These are phyloP conservation scores for California macrophylla DNA, from an alignment of 441 rosid genomes.

Conservation along the genomic window DNA sequence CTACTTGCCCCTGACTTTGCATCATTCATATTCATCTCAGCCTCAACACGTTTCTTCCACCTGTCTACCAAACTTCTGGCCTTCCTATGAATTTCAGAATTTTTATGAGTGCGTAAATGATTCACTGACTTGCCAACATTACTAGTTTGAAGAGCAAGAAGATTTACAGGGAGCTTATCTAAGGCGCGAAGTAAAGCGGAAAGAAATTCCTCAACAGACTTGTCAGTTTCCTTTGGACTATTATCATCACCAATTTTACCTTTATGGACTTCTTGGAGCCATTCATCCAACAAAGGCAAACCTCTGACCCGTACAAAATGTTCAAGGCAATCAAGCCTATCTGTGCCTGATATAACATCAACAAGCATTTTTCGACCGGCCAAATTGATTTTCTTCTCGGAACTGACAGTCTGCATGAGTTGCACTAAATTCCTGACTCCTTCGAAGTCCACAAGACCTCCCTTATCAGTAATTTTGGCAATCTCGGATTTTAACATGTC, in stretches of 20 bases:
- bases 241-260: slow-evolving; percentile 69
- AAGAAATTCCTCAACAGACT: slow-evolving; percentile 67
- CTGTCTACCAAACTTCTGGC: slow-evolving; percentile 89
- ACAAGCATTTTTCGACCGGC: slow-evolving; percentile 55
- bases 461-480: slow-evolving; percentile 64
- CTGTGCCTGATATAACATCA: slow-evolving; percentile 74
- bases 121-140: slow-evolving; percentile 92
- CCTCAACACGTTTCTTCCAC: slow-evolving; percentile 95
- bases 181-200: slow-evolving; percentile 70
- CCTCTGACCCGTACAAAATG: slow-evolving; percentile 82
- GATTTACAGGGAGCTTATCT: slow-evolving; percentile 85
- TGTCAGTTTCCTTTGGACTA: slow-evolving; percentile 58
- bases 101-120: slow-evolving; percentile 70
- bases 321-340: slow-evolving; percentile 67
- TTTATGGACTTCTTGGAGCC: slow-evolving; percentile 92
- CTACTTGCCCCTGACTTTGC: slow-evolving; percentile 57
- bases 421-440: slow-evolving; percentile 78
- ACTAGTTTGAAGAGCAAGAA: slow-evolving; percentile 79
- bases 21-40: slow-evolving; percentile 62
- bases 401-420: slow-evolving; percentile 55
- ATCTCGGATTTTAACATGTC: slow-evolving; percentile 55
- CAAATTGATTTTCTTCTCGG: slow-evolving; percentile 68
- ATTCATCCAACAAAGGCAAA: slow-evolving; percentile 76
- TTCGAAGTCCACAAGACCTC: slow-evolving; percentile 61
- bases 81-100: slow-evolving; percentile 77